Percentiles rank a stretch among this genome's conserved stretches.
These are phyloP conservation scores for Aspergillus quadrilineatus DNA, from an alignment of 2,329 filamentous ascomycete species.

Conservation along the genomic window DNA sequence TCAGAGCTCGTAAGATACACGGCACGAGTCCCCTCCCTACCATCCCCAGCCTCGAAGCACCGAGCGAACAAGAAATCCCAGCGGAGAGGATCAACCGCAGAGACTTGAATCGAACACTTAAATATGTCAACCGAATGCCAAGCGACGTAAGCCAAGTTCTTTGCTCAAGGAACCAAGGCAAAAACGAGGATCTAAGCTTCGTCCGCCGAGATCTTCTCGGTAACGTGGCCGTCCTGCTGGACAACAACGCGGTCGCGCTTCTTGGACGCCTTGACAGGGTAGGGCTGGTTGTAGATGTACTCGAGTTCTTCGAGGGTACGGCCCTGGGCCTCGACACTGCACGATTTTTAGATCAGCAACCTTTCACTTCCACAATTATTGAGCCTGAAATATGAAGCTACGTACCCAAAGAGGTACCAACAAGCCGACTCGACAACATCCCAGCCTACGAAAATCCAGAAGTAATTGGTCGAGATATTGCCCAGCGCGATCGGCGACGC, in stretches of 20 bases:
- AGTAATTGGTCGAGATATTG: constrained; percentile 41
- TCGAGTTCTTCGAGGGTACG: constrained; percentile 53
- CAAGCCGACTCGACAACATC: constrained; percentile 44
- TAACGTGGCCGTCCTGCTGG: constrained; percentile 47
- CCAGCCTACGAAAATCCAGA: constrained; percentile 52
- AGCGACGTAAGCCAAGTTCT: too few relatives aligned
- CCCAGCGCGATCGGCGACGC: constrained; percentile 48
- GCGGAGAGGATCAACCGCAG: too few relatives aligned
- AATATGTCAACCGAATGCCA: too few relatives aligned
- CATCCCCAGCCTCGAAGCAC: too few relatives aligned
- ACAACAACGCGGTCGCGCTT: constrained; percentile 48
- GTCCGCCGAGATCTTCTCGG: constrained; percentile 45
- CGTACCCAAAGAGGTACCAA: constrained; percentile 52
- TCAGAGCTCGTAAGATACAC: too few relatives aligned
- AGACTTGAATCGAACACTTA: too few relatives aligned
- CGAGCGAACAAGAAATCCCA: too few relatives aligned
- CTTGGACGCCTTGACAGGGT: constrained; percentile 52
- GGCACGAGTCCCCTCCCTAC: too few relatives aligned
- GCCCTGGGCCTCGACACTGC: constrained; percentile 35
- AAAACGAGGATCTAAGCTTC: background rate
- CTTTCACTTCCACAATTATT: too few relatives aligned
- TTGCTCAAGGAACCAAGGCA: too few relatives aligned
- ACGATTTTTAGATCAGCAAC: constrained; percentile 20
- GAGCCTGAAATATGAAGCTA: background rate
- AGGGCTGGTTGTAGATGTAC: constrained; percentile 52